A percentile compares a stretch with the other conserved stretches of the same genome.
Conservation (phyloP, 176 grass and related monocot genomes). For the Zizania latifolia region DNA sequence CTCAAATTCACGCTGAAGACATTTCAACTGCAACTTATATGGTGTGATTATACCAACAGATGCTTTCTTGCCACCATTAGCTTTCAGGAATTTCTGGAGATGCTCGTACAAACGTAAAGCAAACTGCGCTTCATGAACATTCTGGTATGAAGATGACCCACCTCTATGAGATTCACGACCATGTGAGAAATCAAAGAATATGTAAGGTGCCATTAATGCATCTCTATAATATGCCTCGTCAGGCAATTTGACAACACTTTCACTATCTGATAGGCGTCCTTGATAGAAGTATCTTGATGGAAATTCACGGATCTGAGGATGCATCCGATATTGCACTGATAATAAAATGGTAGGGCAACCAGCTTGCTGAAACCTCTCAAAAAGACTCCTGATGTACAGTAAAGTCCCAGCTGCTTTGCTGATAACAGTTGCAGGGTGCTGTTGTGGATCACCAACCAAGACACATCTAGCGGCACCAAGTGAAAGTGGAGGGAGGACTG, state of each 20-base stretch:
- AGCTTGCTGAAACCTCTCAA: slow-evolving; percentile 95
- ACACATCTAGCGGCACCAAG: slow-evolving; percentile 98
- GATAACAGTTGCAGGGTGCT: slow-evolving; percentile 98
- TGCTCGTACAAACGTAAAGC: slow-evolving; percentile 66
- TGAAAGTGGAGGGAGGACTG: slow-evolving; percentile 74
- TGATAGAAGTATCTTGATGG: slow-evolving; percentile 98
- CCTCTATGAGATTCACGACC: slow-evolving; percentile 93
- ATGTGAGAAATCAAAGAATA: slow-evolving; percentile 87
- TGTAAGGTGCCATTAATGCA: slow-evolving; percentile 72
- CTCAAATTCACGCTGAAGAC: slow-evolving; percentile 87
- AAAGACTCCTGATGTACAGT: slow-evolving; percentile 95
- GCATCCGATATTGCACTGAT: slow-evolving; percentile 98
- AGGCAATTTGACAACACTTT: slow-evolving; percentile 62
- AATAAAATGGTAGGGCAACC: slow-evolving; percentile 94
- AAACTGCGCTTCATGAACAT: slow-evolving; percentile 96
- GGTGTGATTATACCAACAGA: slow-evolving; percentile 99
- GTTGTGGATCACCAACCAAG: slow-evolving; percentile 94
- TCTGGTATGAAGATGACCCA: slow-evolving; percentile 85
- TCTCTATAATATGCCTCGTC: slow-evolving; percentile 85
- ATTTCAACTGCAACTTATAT: slow-evolving; percentile 97
- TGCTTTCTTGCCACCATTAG: slow-evolving; percentile 77
- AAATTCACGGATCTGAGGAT: slow-evolving; percentile 96
- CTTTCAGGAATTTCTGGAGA: slow-evolving; percentile 80
- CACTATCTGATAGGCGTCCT: slow-evolving; percentile 85
- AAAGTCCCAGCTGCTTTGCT: slow-evolving; percentile 98